Base-by-base conservation (phyloP, 306 rosid species). In the Lathyrus oleraceus region DNA sequence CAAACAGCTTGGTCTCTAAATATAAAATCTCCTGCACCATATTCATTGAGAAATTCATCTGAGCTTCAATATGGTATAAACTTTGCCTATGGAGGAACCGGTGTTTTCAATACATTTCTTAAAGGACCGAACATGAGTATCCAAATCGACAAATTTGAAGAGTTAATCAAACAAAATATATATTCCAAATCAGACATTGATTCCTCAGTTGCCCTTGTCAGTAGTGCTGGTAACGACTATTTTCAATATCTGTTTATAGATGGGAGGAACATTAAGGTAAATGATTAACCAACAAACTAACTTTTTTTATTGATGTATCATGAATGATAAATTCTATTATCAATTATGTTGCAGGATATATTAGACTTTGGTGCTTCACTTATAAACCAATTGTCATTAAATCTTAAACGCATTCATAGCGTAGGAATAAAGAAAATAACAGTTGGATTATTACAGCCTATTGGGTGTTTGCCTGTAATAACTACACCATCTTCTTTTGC, bases 31-130 rank as follows among this genome's bases (percentile, higher is more conserved):
- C 83, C 83, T 0, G 11, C 59, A 36, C 73, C 83, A 42, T 61
- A 53, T 39, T 10, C n/a, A 4, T 69, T 54, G 17, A 68, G 17
- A 47, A 63, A 39, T 58, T 45, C 59, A 10, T 54, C 80, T 25
- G 8, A 45, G 0, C 5, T 45, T 5, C 21, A 61, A 21, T 4
- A 17, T 39, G 83, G 83, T 4, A 19, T 79, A 2, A 79, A 79
- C 73, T 79, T 79, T 10, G 83, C 73, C 3, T 9, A 74, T 64
- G 85, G 82, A 32, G 82, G 82, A 10, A 78, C 82, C 0, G 82
- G 82, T 19, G 2, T 78, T 17, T 78, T 74, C 51, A 11, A 59
- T 1, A 82, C 85, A 58, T 13, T 54, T 43, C 21, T 65, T 53
- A 72, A 78, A 58, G 82, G 78, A 51, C 85, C 85, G 65, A 82